Evolutionary conservation across 2,329 filamentous ascomycete species (phyloP), one percentile per base, ranked within the genome.

Genomic region (Didymella pomorum): DNA sequence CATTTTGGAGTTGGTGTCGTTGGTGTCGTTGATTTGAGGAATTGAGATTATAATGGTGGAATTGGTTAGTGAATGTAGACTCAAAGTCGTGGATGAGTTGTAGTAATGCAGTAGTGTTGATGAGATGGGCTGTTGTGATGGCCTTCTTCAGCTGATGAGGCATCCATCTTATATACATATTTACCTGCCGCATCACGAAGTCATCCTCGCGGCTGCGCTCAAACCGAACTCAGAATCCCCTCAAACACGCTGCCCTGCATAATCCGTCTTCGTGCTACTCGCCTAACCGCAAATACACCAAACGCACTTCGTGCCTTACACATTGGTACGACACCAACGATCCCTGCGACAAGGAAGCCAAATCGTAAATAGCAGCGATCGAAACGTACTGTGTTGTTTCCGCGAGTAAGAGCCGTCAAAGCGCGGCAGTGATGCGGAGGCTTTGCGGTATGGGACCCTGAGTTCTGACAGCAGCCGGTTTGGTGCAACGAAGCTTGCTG

Each of bases 1-100:
- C 75, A 77, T 77, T 46, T 61, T 71, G 61, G 33, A 21, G 21
- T 47, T 44, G 42, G n/a, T n/a, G n/a, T n/a, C n/a, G n/a, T n/a
- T n/a, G n/a, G 28, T 44, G 28, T 21, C 31, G 8, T 48, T 48
- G 33, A 25, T 46, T 39, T 37, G 37, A 14, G 37, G 29, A 20
- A n/a, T 35, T 3, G 45, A 33, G 42, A 14, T 43, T 29, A 10
- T 5, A 37, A n/a, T 48, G 37, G 29, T 25, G 21, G 26, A 33
- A 37, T 20, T 11, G n/a, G n/a, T 9, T 20, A 14, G 18, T 20
- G 16, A 25, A 11, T 21, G 35, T 23, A 47, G 41, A 33, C 26
- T 56, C 20, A 23, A 43, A 43, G 26, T 25, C 16, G 31, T 29
- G 16, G 42, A 21, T 20, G 31, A 16, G 31, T 33, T 45, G 28